Base-by-base conservation (phyloP, 179 eudicot genomes). In the Nepenthes alata region DNA sequence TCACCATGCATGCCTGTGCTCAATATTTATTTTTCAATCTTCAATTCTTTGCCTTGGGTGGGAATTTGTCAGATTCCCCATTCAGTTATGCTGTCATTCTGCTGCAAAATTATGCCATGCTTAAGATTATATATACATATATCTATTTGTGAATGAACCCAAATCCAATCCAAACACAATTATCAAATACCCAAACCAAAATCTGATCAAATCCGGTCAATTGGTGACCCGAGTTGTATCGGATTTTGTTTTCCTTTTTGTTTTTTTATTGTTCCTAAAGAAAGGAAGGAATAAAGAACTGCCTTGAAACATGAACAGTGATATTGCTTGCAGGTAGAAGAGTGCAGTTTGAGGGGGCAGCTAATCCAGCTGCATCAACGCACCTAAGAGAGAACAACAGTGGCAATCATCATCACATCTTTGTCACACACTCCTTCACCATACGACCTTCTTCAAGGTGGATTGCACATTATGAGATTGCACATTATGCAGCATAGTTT, bases 341-440 rank as follows among this genome's bases (percentile, higher is more conserved):
- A 85, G 57, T 82, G 85, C 70, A 78, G 85, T 66, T 70, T 80
- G 58, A 70, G 81, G 76, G 87, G 90, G 47, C 85, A 82, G 47
- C 60, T 80, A 11, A 78, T 85, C 67, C 85, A 84, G 59, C 52
- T 77, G 50, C 77, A 68, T 35, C 56, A 49, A 49, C 41, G 48
- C 67, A 72, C 47, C 39, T 56, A 12, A 52, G 11, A 4, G 15
- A 50, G n/a, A 50, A 50, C 12, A 4, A 50, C 50, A 50, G 15
- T 59, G 36, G 41, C 15, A 41, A 34, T 59, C 62, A 50, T 41
- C 45, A 41, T 41, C 45, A 41, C 45, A 41, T 7, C 8, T 41
- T 41, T 41, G 6, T 41, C 8, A 7, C 45, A 4, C 8, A 7
- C 45, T 41, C 8, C 5, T 7, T 4, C 45, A 7, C 45, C 45